Percentiles rank a stretch among this genome's conserved stretches.
Conservation (phyloP, 1,284 basidiomycete genomes). For the Amylostereum areolatum region DNA sequence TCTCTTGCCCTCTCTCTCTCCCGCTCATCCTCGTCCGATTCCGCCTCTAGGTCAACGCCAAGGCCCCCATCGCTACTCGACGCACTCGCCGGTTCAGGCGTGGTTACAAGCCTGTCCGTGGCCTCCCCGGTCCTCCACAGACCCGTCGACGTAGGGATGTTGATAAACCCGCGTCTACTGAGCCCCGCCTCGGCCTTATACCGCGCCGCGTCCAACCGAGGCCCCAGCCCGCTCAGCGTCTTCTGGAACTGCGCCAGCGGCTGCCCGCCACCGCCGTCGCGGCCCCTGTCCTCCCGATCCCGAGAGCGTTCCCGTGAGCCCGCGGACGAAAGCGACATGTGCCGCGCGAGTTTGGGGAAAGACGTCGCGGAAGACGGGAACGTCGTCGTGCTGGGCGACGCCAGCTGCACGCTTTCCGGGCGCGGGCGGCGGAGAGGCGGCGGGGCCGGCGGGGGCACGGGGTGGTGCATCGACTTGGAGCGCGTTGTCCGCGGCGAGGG, state of each 20-base stretch:
- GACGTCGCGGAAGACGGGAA: not conserved
- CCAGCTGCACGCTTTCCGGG: slow-evolving; percentile 59
- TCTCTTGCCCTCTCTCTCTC: slow-evolving; percentile 11
- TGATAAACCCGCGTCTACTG: slow-evolving; percentile 54
- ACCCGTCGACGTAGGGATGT: too few relatives aligned
- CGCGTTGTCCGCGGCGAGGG: slow-evolving; percentile 37
- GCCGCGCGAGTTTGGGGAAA: slow-evolving; percentile 24
- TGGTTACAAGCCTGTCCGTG: slow-evolving; percentile 18
- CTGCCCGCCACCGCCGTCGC: slow-evolving; percentile 8
- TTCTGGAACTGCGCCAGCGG: slow-evolving; percentile 37
- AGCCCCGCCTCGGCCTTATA: slow-evolving; percentile 69
- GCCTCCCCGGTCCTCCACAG: slow-evolving; percentile 19
- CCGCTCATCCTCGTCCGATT: slow-evolving; percentile 12
- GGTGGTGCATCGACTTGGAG: slow-evolving; percentile 51
- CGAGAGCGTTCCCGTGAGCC: too few relatives aligned
- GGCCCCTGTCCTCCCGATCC: slow-evolving; percentile 8
- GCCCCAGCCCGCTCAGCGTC: slow-evolving; percentile 41
- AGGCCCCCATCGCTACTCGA: slow-evolving; percentile 11
- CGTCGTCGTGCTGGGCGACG: slow-evolving; percentile 16
- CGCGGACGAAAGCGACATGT: slow-evolving; percentile 26
- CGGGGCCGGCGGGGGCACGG: slow-evolving; percentile 35
- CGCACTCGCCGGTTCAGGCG: slow-evolving; percentile 2
- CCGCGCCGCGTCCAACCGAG: slow-evolving; percentile 43
- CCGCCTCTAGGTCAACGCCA: slow-evolving; percentile 8
- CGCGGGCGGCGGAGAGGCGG: slow-evolving; percentile 41